Evolutionary conservation across 2,329 filamentous ascomycete genomes (phyloP).

Genomic region (Nemania abortiva): DNA sequence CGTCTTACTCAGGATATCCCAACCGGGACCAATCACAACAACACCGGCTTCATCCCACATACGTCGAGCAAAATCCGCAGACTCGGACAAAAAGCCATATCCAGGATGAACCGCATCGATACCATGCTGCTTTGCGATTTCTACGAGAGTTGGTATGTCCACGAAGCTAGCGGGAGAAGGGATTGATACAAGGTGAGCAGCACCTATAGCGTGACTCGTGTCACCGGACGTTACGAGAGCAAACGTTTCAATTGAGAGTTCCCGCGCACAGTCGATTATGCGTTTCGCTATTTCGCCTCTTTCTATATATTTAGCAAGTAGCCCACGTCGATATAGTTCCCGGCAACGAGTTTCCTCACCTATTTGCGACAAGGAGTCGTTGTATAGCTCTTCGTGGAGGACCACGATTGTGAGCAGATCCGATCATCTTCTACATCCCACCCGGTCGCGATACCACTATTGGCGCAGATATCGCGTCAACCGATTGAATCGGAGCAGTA

Average conservation of each 20-base stretch:
- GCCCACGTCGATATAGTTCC: too few species aligned
- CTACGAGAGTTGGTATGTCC: conserved; percentile 27
- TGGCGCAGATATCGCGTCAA: neutral
- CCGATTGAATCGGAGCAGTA: neutral
- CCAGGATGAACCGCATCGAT: conserved; percentile 68
- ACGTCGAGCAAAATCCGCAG: conserved; percentile 67
- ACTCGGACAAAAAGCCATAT: conserved; percentile 74
- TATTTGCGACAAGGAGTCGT: conserved; percentile 36
- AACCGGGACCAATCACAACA: conserved; percentile 68
- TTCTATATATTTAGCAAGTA: neutral
- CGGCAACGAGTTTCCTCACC: conserved; percentile 11
- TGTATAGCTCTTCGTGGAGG: conserved; percentile 32
- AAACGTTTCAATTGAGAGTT: conserved; percentile 37
- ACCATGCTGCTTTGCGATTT: conserved; percentile 52
- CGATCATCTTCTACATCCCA: conserved; percentile 1
- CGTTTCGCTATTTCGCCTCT: conserved; percentile 39
- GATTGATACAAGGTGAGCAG: conserved; percentile 26
- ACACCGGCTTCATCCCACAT: conserved; percentile 63
- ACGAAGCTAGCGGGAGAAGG: conserved; percentile 28
- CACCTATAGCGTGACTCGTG: conserved; percentile 29
- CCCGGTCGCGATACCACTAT: neutral
- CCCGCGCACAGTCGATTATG: conserved; percentile 35
- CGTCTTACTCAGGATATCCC: conserved; percentile 62
- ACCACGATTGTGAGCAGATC: neutral
- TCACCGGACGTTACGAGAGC: conserved; percentile 33